phyloP scores from a whole-genome alignment of 257 asterid genomes.

The Lithospermum erythrorhizon region DNA sequence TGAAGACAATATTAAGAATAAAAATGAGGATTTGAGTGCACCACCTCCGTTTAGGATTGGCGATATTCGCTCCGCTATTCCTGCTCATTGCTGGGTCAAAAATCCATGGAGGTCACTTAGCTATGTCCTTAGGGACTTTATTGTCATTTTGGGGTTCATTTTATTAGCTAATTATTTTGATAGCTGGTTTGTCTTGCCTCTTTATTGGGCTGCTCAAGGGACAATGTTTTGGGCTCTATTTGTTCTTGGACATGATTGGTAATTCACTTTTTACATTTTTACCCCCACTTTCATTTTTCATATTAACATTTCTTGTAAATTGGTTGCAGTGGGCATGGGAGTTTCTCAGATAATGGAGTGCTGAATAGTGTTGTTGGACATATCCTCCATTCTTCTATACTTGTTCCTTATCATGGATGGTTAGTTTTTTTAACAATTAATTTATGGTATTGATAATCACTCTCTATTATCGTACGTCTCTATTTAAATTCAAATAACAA shows the following conservation, averaged over 20 bases:
- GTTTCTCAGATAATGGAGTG: slow-evolving; percentile 21
- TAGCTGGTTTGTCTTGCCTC: slow-evolving; percentile 24
- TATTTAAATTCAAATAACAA: too few species aligned
- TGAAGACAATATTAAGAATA: too few species aligned
- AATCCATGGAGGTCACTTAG: slow-evolving; percentile 25
- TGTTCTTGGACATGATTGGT: slow-evolving; percentile 46
- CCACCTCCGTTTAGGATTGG: slow-evolving; percentile 28
- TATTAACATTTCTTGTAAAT: too few species aligned
- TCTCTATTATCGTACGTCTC: background rate
- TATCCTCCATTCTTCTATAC: slow-evolving; percentile 28
- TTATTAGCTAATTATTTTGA: slow-evolving; percentile 16
- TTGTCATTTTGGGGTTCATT: slow-evolving; percentile 15
- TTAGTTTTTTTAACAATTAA: slow-evolving; percentile 3
- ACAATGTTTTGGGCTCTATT: slow-evolving; percentile 47
- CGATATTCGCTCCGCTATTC: slow-evolving; percentile 36
- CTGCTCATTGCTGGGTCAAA: slow-evolving; percentile 35
- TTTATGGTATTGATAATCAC: background rate
- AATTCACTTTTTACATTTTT: background rate
- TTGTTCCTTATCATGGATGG: slow-evolving; percentile 46
- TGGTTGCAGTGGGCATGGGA: slow-evolving; percentile 32
- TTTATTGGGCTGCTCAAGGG: slow-evolving; percentile 38
- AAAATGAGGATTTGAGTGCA: slow-evolving; percentile 18
- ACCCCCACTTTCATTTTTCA: background rate
- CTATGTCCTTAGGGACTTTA: slow-evolving; percentile 25
- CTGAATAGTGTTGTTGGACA: slow-evolving; percentile 30